Conservation (phyloP, 2,329 filamentous ascomycete genomes). For the Colletotrichum sojae region DNA sequence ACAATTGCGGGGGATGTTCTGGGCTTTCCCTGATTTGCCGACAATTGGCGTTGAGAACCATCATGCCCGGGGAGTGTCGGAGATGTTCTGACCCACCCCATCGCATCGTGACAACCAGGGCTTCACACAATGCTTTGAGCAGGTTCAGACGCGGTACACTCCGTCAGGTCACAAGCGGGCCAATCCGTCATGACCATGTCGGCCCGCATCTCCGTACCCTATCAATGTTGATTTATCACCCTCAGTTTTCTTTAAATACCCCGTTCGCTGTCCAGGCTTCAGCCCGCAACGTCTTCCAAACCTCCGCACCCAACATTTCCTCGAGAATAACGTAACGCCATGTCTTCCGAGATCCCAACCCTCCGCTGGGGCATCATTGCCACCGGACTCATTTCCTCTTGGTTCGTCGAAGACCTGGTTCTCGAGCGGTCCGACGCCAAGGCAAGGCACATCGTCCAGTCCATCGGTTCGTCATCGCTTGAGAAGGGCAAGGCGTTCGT, state of each 20-base stretch:
- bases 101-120: not conserved
- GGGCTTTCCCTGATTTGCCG: too few relatives aligned
- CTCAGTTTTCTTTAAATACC: constrained; percentile 12
- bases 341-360: constrained; percentile 39
- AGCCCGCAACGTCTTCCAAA: not conserved
- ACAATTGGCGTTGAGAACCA: too few relatives aligned
- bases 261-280: not conserved
- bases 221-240: not conserved
- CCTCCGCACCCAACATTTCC: not conserved
- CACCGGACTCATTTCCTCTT: constrained; percentile 38
- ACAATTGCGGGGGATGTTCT: too few relatives aligned
- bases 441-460: constrained; percentile 58
- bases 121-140: too few relatives aligned
- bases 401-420: constrained; percentile 59
- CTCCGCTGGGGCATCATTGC: constrained; percentile 53
- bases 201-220: not conserved
- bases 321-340: not conserved
- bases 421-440: constrained; percentile 51
- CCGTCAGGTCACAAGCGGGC: not conserved
- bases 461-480: constrained; percentile 57
- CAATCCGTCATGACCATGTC: not conserved
- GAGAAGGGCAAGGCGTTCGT: constrained; percentile 57
- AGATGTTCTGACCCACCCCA: not conserved
- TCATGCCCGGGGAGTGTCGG: not conserved
- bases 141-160: not conserved